A percentile compares a stretch with the other conserved stretches of the same genome.
Conservation (phyloP, 495 filamentous ascomycete genomes). For the Neurospora discreta region DNA sequence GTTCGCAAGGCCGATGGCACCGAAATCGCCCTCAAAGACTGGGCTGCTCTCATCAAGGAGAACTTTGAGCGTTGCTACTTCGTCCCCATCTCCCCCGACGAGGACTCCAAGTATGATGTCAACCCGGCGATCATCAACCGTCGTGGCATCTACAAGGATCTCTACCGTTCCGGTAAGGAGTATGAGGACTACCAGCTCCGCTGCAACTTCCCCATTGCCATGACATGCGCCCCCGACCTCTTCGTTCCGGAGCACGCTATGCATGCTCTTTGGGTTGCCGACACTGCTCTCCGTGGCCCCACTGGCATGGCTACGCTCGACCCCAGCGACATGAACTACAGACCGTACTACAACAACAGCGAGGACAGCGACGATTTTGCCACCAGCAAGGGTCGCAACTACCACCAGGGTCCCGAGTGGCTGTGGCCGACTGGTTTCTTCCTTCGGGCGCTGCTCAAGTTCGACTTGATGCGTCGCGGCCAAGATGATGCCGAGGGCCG, state of each 20-base stretch:
- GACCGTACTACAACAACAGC: conserved; percentile 85
- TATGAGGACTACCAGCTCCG: conserved; percentile 97
- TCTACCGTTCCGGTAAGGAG: conserved; percentile 83
- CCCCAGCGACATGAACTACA: conserved; percentile 82
- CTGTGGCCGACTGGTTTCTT: conserved; percentile 98
- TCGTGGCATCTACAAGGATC: conserved; percentile 94
- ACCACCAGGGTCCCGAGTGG: conserved; percentile 98
- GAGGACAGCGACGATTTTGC: conserved; percentile 84
- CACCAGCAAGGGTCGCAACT: conserved; percentile 88
- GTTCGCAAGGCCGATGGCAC: conserved; percentile 51
- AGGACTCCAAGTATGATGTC: conserved; percentile 69
- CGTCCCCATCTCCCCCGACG: conserved; percentile 53
- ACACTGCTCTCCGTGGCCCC: conserved; percentile 69
- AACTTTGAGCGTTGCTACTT: conserved; percentile 91
- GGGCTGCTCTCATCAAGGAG: conserved; percentile 68
- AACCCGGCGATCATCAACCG: conserved; percentile 71
- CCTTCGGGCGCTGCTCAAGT: conserved; percentile 78
- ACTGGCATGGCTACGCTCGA: conserved; percentile 95
- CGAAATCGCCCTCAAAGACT: conserved; percentile 61
- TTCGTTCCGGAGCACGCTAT: conserved; percentile 72
- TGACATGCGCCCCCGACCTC: conserved; percentile 83
- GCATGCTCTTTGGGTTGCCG: conserved; percentile 63
- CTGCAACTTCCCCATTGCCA: conserved; percentile 88
- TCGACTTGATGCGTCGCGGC: conserved; percentile 67
- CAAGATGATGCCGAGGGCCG: conserved; percentile 47